Evolutionary conservation across 2,329 filamentous ascomycete species (phyloP), one percentile per base, ranked within the genome.

Genomic region (Pseudogymnoascus sp.): DNA sequence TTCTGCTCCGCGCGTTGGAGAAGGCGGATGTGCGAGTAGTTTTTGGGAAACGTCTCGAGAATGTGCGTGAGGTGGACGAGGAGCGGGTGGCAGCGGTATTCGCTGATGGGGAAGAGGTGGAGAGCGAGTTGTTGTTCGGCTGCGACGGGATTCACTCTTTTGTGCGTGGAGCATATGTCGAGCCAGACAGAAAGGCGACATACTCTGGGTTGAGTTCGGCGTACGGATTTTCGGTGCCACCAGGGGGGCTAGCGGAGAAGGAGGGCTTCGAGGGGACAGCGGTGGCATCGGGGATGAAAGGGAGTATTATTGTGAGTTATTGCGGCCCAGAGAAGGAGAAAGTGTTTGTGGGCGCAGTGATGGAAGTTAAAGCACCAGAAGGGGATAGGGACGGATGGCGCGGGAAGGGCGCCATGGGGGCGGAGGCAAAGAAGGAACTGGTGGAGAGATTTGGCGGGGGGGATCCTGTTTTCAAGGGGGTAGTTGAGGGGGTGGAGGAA

Each of bases 101-200:
- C 50, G 62, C 62, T 14, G 68, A 71, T 61, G 69, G 68, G 6
- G 65, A 54, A 3, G 59, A 61, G 12, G 61, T 60, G 6, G 63
- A 60, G 4, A 68, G 64, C 3, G 67, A 71, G 61, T 61, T 73
- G n/a, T 62, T 74, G 6, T 62, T 73, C 14, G 72, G 67, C 1
- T 68, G 68, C 60, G 71, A 74, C 61, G 72, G 72, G 12, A 69
- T 73, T 32, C 70, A 73, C 61, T 73, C 71, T 2, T 64, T 65
- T 2, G 66, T 72, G 11, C 66, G 71, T 1, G 43, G 22, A 3
- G 54, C 65, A 20, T 69, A 66, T 62, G 62, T 67, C 12, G 62
- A 66, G 16, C 60, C 65, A 0, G 57, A 25, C 20, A 32, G 59
- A n/a, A 22, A 14, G 20, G 41, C 60, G n/a, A 61, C 57, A 6